phyloP scores from a whole-genome alignment of 1,284 basidiomycete genomes.

The Rhizoctonia solani region DNA sequence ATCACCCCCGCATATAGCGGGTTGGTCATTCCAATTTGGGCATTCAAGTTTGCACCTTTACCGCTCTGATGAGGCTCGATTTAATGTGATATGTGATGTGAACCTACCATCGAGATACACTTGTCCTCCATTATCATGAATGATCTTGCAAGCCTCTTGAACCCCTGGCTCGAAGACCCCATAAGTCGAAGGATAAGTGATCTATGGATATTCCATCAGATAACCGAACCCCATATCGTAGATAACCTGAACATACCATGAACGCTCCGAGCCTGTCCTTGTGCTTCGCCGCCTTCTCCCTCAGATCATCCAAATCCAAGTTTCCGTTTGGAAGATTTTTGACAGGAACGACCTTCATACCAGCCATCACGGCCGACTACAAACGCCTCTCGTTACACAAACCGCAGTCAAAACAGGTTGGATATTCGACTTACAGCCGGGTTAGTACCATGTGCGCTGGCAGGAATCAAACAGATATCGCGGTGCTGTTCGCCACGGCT shows the following conservation, averaged over 20 bases:
- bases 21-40: constrained; percentile 95
- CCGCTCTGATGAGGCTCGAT: not conserved
- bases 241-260: constrained; percentile 70
- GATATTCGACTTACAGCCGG: constrained; percentile 66
- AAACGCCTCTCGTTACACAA: constrained; percentile 21
- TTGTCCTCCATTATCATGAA: constrained; percentile 94
- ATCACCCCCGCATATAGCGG: constrained; percentile 94
- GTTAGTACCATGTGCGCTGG: constrained; percentile 96
- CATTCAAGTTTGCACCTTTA: constrained; percentile 87
- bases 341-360: constrained; percentile 92
- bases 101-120: constrained; percentile 88
- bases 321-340: constrained; percentile 88
- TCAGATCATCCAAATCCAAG: constrained; percentile 86
- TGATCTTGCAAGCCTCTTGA: constrained; percentile 87
- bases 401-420: constrained; percentile 8
- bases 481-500: constrained; percentile 84
- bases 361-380: constrained; percentile 95
- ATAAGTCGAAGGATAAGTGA: constrained; percentile 94
- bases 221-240: constrained; percentile 25
- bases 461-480: constrained; percentile 91
- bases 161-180: constrained; percentile 97
- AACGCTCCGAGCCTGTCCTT: constrained; percentile 92
- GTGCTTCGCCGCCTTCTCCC: constrained; percentile 86
- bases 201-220: constrained; percentile 51
- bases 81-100: not conserved